phyloP scores from a whole-genome alignment of 768 basidiomycete species.

The Nidularia pulvinata region DNA sequence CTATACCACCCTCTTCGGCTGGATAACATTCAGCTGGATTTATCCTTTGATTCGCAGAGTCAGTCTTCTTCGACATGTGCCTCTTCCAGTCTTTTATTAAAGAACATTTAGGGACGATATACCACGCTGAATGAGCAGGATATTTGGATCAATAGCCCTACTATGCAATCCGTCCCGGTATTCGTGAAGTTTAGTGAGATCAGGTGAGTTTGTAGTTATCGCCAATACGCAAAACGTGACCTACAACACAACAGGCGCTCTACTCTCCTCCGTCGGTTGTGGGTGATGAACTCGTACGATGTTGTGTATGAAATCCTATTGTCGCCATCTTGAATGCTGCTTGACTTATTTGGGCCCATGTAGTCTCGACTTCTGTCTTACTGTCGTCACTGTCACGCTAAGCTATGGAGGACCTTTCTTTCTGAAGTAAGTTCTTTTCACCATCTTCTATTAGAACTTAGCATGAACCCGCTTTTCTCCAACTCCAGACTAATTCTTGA shows the following conservation, averaged over 20 bases:
- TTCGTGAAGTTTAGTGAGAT: constrained; percentile 49
- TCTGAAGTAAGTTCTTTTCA: constrained; percentile 53
- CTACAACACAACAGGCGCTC: constrained; percentile 20
- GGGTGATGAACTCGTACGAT: constrained; percentile 41
- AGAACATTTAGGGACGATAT: constrained; percentile 33
- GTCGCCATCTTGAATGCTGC: neutral
- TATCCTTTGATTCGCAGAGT: constrained; percentile 59
- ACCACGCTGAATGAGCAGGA: constrained; percentile 69
- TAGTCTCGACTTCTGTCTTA: constrained; percentile 67
- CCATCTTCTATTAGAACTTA: neutral
- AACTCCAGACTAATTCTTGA: constrained; percentile 53
- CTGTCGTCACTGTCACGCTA: constrained; percentile 68
- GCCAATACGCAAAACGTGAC: neutral
- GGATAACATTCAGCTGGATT: constrained; percentile 76
- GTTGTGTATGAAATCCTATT: neutral
- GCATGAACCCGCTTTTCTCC: neutral
- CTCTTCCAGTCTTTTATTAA: neutral
- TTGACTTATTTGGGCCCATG: constrained; percentile 2
- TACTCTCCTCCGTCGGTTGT: constrained; percentile 40
- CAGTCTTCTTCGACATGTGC: constrained; percentile 6
- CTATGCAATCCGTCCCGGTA: constrained; percentile 63
- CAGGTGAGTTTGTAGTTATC: constrained; percentile 19
- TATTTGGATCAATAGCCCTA: constrained; percentile 72
- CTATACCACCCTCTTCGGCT: constrained; percentile 69
- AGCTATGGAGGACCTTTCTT: constrained; percentile 87